phyloP scores from a whole-genome alignment of 139 green algal genomes.

The Asterochloris erici region DNA sequence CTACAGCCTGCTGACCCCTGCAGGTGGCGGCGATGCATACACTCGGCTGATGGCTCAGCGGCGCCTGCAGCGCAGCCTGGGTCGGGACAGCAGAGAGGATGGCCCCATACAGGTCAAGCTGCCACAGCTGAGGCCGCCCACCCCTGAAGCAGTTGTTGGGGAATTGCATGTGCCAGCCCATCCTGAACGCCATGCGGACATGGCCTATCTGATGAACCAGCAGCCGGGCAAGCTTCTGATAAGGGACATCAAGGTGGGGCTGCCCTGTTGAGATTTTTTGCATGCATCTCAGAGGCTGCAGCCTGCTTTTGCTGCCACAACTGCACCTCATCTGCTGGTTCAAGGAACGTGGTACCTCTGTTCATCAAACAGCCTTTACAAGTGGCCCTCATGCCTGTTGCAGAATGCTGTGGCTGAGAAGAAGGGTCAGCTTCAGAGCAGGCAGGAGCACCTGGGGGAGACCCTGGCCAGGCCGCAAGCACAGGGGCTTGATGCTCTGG shows the following conservation, averaged over 20 bases:
- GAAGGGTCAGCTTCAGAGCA: no score
- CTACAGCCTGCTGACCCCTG: not conserved
- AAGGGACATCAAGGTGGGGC: constrained; percentile 42
- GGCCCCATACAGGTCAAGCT: constrained; percentile 16
- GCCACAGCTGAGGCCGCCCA: constrained; percentile 4
- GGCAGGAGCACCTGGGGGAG: no score
- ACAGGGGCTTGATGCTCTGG: no score
- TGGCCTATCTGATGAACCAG: constrained; percentile 60
- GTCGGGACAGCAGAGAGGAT: constrained; percentile 2
- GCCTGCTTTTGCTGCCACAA: no score
- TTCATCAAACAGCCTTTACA: no score
- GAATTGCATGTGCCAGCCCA: constrained; percentile 8
- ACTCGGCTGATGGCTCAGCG: constrained; percentile 4
- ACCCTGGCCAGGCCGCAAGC: no score
- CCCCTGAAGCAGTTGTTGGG: not conserved
- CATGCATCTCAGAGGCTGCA: no score
- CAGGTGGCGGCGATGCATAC: constrained; percentile 20
- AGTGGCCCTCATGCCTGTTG: no score
- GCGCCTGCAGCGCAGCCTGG: not conserved
- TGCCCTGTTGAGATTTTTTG: not conserved
- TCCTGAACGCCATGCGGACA: constrained; percentile 26
- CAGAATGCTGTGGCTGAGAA: no score
- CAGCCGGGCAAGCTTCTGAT: constrained; percentile 40
- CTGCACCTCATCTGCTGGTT: no score
- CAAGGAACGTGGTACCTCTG: no score